These are phyloP conservation scores for Pachyrhizus erosus DNA, from an alignment of 306 rosid genomes.

Conservation along the genomic window DNA sequence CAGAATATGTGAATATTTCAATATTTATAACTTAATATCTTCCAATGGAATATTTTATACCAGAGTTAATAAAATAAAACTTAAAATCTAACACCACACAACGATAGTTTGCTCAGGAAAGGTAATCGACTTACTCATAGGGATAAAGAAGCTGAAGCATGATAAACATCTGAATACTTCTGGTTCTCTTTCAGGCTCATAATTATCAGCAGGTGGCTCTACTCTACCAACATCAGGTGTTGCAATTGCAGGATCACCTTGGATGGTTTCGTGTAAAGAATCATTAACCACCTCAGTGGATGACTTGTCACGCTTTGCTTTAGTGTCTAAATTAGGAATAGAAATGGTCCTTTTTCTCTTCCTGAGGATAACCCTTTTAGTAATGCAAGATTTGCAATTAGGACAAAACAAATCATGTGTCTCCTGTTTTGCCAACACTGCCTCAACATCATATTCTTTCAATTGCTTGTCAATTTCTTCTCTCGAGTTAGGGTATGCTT, in stretches of 20 bases:
- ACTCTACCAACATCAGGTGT: constrained; percentile 9
- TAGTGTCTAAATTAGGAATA: constrained; percentile 16
- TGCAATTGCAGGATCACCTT: constrained; percentile 23
- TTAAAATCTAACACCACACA: not conserved
- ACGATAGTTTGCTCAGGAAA: not conserved
- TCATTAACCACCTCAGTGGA: constrained; percentile 1
- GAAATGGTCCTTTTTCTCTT: constrained; percentile 40
- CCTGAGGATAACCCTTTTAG: constrained; percentile 48
- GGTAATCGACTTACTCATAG: constrained; percentile 31
- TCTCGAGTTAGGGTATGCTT: constrained; percentile 24
- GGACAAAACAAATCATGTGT: constrained; percentile 55
- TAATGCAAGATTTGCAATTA: constrained; percentile 52
- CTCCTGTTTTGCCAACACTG: constrained; percentile 51
- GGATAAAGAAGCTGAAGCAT: constrained; percentile 52
- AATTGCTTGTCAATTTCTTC: constrained; percentile 37
- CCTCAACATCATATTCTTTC: constrained; percentile 47
- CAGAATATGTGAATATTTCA: not conserved
- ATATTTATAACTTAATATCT: not conserved
- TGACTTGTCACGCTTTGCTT: constrained; percentile 40
- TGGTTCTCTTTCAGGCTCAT: constrained; percentile 43
- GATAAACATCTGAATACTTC: constrained; percentile 53
- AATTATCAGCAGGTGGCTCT: constrained; percentile 30
- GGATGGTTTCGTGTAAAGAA: constrained; percentile 15
- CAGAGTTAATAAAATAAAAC: not conserved
- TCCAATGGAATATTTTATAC: not conserved